phyloP scores from a whole-genome alignment of 371 early-diverging fungal species.

The Zychaea mexicana region DNA sequence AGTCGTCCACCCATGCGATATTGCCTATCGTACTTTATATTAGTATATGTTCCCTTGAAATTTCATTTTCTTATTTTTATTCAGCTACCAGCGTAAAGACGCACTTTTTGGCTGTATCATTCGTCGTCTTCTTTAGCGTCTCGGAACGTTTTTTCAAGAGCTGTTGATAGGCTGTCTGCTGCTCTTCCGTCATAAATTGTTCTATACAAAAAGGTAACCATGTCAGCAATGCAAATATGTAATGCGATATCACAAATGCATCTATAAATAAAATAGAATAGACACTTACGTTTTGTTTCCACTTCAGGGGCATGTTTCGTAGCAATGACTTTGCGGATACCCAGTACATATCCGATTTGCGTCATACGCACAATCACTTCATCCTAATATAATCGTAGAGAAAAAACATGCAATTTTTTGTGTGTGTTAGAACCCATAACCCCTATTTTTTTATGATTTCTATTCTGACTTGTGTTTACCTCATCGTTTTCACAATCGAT shows the following conservation, averaged over 20 bases:
- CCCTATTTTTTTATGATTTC: too few species aligned
- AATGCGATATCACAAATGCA: not conserved
- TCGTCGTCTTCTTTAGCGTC: slow-evolving; percentile 77
- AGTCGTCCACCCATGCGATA: slow-evolving; percentile 82
- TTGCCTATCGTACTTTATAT: slow-evolving; percentile 38
- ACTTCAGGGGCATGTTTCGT: slow-evolving; percentile 46
- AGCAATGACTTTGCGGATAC: slow-evolving; percentile 73
- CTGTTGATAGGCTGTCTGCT: slow-evolving; percentile 80
- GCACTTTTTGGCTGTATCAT: slow-evolving; percentile 76
- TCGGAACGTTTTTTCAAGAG: slow-evolving; percentile 81
- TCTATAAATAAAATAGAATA: not conserved
- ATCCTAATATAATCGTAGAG: slow-evolving; percentile 44
- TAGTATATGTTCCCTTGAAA: not conserved
- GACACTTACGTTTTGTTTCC: slow-evolving; percentile 23
- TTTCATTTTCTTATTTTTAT: not conserved
- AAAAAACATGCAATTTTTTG: too few species aligned
- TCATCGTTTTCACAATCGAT: slow-evolving; percentile 80
- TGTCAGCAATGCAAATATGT: not conserved
- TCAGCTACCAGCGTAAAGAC: not conserved
- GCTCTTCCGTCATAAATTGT: slow-evolving; percentile 71
- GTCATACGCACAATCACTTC: slow-evolving; percentile 75
- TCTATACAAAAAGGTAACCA: slow-evolving; percentile 6
- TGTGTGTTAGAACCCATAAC: too few species aligned
- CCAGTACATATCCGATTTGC: slow-evolving; percentile 63
- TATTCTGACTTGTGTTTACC: slow-evolving; percentile 23